phyloP scores from a whole-genome alignment of 2,329 filamentous ascomycete genomes.

The Huntiella decipiens region DNA sequence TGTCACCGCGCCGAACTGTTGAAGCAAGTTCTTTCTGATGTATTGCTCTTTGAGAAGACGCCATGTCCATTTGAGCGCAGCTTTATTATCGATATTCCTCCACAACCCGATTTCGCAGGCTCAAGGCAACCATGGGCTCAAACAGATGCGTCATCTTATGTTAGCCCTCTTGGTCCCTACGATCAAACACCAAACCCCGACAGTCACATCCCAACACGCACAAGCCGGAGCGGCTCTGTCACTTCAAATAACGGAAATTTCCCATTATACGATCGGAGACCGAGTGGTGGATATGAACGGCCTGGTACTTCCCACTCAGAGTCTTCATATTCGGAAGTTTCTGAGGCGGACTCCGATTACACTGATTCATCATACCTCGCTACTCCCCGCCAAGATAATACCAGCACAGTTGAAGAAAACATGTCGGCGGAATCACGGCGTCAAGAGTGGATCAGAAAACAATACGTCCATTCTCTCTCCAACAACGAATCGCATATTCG shows the following conservation, averaged over 20 bases:
- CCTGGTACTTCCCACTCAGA: constrained; percentile 10
- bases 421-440: constrained; percentile 9
- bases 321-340: constrained; percentile 8
- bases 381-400: constrained; percentile 3
- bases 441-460: constrained; percentile 11
- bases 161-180: constrained; percentile 10
- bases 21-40: constrained; percentile 48
- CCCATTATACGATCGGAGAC: constrained; percentile 1
- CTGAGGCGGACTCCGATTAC: constrained; percentile 10
- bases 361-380: constrained; percentile 8
- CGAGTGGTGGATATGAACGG: constrained; percentile 3
- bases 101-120: constrained; percentile 26
- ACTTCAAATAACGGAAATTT: constrained; percentile 2
- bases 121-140: constrained; percentile 5
- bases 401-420: constrained; percentile 8
- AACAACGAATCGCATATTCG: not conserved
- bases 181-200: constrained; percentile 4
- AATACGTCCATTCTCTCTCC: constrained; percentile 11
- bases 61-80: constrained; percentile 65
- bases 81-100: constrained; percentile 57
- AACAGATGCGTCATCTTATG: constrained; percentile 3
- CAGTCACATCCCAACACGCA: not conserved
- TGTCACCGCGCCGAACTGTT: constrained; percentile 44
- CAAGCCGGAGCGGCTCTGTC: constrained; percentile 2
- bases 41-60: constrained; percentile 75